Percentiles rank a stretch among this genome's conserved stretches.
Evolutionary conservation across 1,284 basidiomycete species (phyloP).

Genomic region (Sutorius eximius): DNA sequence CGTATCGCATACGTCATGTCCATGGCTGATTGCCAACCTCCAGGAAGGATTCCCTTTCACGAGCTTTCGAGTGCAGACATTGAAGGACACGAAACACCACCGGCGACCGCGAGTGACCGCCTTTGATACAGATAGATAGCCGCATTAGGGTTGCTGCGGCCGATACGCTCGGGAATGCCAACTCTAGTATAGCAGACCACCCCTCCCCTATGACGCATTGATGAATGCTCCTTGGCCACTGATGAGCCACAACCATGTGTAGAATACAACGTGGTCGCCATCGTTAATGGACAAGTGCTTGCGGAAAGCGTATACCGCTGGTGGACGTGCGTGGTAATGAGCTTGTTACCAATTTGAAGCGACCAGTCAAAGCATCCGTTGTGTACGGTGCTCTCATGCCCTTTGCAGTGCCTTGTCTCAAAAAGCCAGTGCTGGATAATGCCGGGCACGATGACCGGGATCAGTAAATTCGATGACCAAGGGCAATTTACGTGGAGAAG

Average conservation of each 20-base stretch:
- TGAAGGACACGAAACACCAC: neutral
- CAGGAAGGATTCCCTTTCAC: neutral
- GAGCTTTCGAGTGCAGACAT: neutral
- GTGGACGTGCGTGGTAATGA: constrained; percentile 7
- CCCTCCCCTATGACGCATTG: neutral
- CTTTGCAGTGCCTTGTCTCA: constrained; percentile 13
- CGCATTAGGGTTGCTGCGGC: constrained; percentile 14
- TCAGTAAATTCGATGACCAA: constrained; percentile 6
- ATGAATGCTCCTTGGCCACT: neutral
- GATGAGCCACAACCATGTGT: neutral
- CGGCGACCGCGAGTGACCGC: neutral
- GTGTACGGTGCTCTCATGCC: constrained; percentile 18
- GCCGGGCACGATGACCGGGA: constrained; percentile 13
- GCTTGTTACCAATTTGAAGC: constrained; percentile 5
- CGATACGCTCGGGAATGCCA: constrained; percentile 20
- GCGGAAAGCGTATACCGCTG: neutral
- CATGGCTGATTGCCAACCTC: neutral
- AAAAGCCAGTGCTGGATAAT: constrained; percentile 14
- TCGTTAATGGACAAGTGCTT: constrained; percentile 1
- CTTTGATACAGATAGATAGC: constrained; percentile 1
- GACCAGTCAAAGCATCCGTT: constrained; percentile 16
- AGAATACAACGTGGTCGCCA: neutral
- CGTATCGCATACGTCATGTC: constrained; percentile 2
- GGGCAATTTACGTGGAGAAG: constrained; percentile 27
- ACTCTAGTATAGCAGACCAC: constrained; percentile 11